Base-by-base conservation (phyloP, 1,284 basidiomycete species). In the Ustilago nuda region DNA sequence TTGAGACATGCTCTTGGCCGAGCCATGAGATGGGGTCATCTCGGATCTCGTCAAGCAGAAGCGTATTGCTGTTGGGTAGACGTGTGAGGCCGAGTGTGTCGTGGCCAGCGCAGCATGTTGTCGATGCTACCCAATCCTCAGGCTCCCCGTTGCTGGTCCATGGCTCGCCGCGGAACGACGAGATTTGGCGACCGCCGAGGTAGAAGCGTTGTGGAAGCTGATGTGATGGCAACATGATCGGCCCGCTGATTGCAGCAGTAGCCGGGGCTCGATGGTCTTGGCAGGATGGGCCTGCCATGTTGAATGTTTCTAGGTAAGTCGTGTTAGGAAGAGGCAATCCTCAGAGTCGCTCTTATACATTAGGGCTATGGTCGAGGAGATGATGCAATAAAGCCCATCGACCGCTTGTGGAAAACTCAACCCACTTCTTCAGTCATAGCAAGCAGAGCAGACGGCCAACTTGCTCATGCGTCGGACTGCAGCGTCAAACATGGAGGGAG, bases 201-300 rank as follows among this genome's bases (percentile, higher is more conserved):
- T 72, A 72, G 54, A 72, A 72, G 11, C 70, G 70, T 37, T 72
- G 57, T 4, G 64, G 64, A n/a, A 72, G 70, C 37, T 72, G 70
- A 9, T 72, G 70, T 27, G 70, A 67, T 8, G 64, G 61, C 8
- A 72, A 50, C 12, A 63, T 23, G 52, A 72, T 63, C 8, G 70
- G 70, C 13, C 64, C 70, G 0, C 6, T 15, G 30, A 63, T 65
- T 41, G 48, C 27, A 35, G 56, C 15, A 23, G 36, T 27, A 3
- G 55, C 17, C 0, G 23, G 33, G 11, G 30, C 19, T 19, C n/a
- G 43, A 19, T 45, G 43, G 1, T 36, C 55, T 23, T 61, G 50
- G 43, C 52, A 45, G 0, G 62, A 71, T 57, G 60, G 56, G 11
- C 61, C 68, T 45, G 68, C 51, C 51, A 53, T 53, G 27, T 30